Percentiles rank a stretch among this genome's conserved stretches.
These are phyloP conservation scores for Rutstroemia sp. DNA, from an alignment of 2,329 filamentous ascomycete genomes.

Conservation along the genomic window DNA sequence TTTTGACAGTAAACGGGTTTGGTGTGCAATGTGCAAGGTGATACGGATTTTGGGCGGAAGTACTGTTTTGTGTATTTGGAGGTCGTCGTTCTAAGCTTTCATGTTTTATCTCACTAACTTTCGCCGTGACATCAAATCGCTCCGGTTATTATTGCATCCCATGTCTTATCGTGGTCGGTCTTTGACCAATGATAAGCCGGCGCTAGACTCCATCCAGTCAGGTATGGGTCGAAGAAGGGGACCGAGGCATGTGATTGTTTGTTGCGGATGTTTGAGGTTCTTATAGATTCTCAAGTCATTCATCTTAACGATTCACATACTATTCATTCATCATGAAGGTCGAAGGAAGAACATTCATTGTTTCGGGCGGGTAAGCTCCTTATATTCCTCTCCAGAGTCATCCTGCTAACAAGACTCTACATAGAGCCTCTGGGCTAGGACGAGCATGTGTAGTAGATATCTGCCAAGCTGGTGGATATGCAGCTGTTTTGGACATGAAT, in stretches of 20 bases:
- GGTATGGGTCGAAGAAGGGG: background rate
- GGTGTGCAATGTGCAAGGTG: background rate
- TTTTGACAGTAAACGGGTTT: conserved; percentile 24
- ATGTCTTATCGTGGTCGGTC: conserved; percentile 13
- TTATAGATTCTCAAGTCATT: background rate
- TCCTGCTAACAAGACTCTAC: background rate
- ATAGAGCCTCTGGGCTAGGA: conserved; percentile 55
- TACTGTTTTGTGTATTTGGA: background rate
- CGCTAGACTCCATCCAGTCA: background rate
- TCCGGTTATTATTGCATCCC: background rate
- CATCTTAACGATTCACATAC: background rate
- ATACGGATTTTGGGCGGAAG: background rate
- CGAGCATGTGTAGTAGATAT: conserved; percentile 51
- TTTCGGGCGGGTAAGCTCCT: conserved; percentile 56
- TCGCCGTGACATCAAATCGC: background rate
- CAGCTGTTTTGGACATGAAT: conserved; percentile 49
- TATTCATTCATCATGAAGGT: conserved; percentile 55
- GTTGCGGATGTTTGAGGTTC: background rate
- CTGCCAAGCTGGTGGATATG: conserved; percentile 44
- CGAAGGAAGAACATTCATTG: conserved; percentile 62
- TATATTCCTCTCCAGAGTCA: too few species aligned
- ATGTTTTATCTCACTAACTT: background rate
- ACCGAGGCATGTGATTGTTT: conserved; percentile 7
- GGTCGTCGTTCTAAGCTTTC: background rate
- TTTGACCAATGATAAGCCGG: conserved; percentile 10